Conservation (phyloP, 192 early-diverging fungal species). For the Lobosporangium transversale region DNA sequence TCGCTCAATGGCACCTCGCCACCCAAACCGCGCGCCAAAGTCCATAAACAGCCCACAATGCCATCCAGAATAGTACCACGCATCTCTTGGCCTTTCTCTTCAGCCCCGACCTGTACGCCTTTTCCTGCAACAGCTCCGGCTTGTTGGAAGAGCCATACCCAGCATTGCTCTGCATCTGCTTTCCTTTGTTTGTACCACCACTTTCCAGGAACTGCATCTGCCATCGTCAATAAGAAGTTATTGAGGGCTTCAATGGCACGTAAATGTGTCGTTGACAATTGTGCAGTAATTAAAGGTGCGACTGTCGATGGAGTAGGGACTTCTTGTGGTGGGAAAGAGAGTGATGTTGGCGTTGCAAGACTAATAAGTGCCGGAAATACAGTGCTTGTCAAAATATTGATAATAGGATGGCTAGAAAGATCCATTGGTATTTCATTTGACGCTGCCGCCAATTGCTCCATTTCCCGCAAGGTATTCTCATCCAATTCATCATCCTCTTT, state of each 20-base stretch:
- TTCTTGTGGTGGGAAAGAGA: constrained; percentile 59
- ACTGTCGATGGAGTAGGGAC: constrained; percentile 37
- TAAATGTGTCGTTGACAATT: constrained; percentile 68
- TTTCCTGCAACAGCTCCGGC: constrained; percentile 64
- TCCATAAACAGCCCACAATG: constrained; percentile 81
- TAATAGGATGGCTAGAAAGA: constrained; percentile 51
- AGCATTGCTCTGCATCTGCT: constrained; percentile 59
- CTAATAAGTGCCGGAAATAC: constrained; percentile 61
- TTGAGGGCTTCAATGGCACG: constrained; percentile 78
- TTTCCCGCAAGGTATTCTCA: constrained; percentile 49
- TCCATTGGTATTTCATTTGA: constrained; percentile 54
- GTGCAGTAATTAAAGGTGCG: constrained; percentile 56
- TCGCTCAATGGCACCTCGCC: constrained; percentile 60
- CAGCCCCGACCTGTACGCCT: constrained; percentile 57
- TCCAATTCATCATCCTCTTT: constrained; percentile 59
- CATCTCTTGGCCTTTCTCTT: constrained; percentile 62
- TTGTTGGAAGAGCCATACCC: constrained; percentile 69
- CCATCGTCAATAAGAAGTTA: constrained; percentile 80
- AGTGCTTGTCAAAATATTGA: constrained; percentile 58
- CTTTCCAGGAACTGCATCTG: constrained; percentile 65
- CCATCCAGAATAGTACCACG: constrained; percentile 69
- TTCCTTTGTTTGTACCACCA: constrained; percentile 70
- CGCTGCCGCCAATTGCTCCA: constrained; percentile 57
- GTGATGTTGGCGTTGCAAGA: constrained; percentile 57
- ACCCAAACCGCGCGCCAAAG: constrained; percentile 72